phyloP scores from a whole-genome alignment of 2,329 filamentous ascomycete species.

The Fusarium dlaminii region DNA sequence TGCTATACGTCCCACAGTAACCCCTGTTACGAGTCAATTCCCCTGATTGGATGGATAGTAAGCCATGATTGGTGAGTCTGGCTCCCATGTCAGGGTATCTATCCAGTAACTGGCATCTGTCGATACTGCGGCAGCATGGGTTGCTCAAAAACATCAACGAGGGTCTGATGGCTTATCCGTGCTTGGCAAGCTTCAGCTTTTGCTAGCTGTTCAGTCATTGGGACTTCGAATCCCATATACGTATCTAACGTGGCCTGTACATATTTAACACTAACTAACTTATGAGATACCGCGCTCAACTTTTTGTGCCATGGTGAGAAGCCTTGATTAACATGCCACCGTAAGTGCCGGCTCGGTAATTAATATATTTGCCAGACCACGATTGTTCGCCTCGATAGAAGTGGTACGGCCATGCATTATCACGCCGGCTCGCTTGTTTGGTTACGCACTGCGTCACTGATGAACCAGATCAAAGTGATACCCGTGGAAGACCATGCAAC shows the following conservation, averaged over 20 bases:
- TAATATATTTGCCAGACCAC: neutral
- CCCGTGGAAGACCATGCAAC: neutral
- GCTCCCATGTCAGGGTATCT: neutral
- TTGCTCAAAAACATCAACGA: neutral
- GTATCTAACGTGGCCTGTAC: neutral
- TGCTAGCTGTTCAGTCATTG: neutral
- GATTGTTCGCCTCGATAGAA: neutral
- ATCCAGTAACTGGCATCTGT: neutral
- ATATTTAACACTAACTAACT: neutral
- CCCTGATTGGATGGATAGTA: neutral
- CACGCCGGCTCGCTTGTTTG: slow-evolving; percentile 20
- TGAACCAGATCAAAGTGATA: neutral
- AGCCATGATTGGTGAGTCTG: neutral
- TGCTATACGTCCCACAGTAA: neutral
- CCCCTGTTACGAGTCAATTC: neutral
- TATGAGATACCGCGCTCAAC: neutral
- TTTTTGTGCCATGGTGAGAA: neutral
- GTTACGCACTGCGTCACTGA: slow-evolving; percentile 11
- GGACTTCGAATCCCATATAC: neutral
- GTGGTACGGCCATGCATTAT: slow-evolving; percentile 6
- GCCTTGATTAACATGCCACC: neutral
- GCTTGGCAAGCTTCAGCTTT: neutral
- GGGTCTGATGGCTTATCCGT: neutral
- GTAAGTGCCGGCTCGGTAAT: slow-evolving; percentile 16
- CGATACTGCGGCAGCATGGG: neutral